These are phyloP conservation scores for Tolypocladium tropicale DNA, from an alignment of 2,329 filamentous ascomycete genomes.

Conservation along the genomic window DNA sequence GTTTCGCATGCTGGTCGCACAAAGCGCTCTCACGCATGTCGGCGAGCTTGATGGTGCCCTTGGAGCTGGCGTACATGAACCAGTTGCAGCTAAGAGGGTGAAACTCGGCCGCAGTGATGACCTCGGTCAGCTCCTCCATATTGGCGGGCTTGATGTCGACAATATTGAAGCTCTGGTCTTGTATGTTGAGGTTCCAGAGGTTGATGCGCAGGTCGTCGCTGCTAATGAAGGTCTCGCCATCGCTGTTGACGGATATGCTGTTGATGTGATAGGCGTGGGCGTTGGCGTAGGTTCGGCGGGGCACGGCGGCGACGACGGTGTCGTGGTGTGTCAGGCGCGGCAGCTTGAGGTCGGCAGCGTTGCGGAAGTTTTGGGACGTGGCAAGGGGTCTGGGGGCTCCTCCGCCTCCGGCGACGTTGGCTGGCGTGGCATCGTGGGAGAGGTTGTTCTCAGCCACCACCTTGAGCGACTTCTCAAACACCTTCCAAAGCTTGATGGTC, in stretches of 20 bases:
- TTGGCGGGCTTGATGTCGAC: conserved; percentile 99
- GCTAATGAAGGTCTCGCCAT: conserved; percentile 98
- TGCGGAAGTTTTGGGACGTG: conserved; percentile 66
- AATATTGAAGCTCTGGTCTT: conserved; percentile 99
- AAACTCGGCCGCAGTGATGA: conserved; percentile 97
- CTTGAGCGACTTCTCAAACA: conserved; percentile 98
- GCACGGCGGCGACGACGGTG: conserved; percentile 93
- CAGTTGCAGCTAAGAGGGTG: conserved; percentile 96
- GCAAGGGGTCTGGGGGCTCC: conserved; percentile 61
- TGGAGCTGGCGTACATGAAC: conserved; percentile 99
- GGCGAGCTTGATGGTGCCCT: conserved; percentile 96
- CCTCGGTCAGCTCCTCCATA: conserved; percentile 98
- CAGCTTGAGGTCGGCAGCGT: conserved; percentile 75
- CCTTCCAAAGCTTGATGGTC: conserved; percentile 99
- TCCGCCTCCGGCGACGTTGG: conserved; percentile 61
- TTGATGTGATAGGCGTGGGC: conserved; percentile 99
- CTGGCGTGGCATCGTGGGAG: conserved; percentile 83
- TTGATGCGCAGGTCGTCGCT: conserved; percentile 97
- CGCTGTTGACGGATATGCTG: conserved; percentile 99
- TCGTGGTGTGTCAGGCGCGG: conserved; percentile 96
- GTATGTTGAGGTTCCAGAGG: conserved; percentile 97
- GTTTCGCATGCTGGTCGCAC: conserved; percentile 90
- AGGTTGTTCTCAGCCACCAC: conserved; percentile 98
- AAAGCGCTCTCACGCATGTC: conserved; percentile 97
- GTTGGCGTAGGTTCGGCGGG: conserved; percentile 92